A percentile compares a stretch with the other conserved stretches of the same genome.
phyloP scores from a whole-genome alignment of 2,329 filamentous ascomycete species.

The Scedosporium aurantiacum region DNA sequence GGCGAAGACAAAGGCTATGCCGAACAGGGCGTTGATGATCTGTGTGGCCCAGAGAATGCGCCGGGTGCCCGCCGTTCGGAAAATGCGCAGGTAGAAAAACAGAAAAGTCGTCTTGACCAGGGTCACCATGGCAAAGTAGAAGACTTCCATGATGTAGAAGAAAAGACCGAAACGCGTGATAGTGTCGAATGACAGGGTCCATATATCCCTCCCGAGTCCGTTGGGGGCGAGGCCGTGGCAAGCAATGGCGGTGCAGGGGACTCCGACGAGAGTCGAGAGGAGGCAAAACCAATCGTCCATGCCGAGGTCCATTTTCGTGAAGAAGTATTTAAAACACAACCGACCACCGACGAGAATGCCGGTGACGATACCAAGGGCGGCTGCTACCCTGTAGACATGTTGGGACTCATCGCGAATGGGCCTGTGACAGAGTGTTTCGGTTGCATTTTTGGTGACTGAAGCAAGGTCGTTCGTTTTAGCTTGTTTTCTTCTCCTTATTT shows the following conservation, averaged over 20 bases:
- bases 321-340: constrained; percentile 24
- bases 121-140: constrained; percentile 36
- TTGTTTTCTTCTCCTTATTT: not conserved
- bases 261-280: constrained; percentile 15
- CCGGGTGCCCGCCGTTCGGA: constrained; percentile 28
- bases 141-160: constrained; percentile 29
- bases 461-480: not conserved
- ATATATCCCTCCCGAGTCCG: constrained; percentile 39
- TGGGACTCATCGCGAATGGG: constrained; percentile 20
- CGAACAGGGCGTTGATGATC: constrained; percentile 25
- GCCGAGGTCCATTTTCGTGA: constrained; percentile 21
- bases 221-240: constrained; percentile 21
- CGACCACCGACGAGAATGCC: constrained; percentile 30
- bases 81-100: constrained; percentile 45
- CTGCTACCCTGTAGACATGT: constrained; percentile 22
- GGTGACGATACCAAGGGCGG: constrained; percentile 23
- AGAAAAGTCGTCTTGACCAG: constrained; percentile 40
- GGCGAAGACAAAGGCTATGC: constrained; percentile 28
- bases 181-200: constrained; percentile 29
- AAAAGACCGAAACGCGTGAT: constrained; percentile 32
- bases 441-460: constrained; percentile 11
- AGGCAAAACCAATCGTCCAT: constrained; percentile 27
- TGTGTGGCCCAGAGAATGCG: constrained; percentile 31
- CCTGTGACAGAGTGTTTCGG: constrained; percentile 17
- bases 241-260: constrained; percentile 21